These are phyloP conservation scores for Pisolithus microcarpus DNA, from an alignment of 768 basidiomycete species.

Conservation along the genomic window DNA sequence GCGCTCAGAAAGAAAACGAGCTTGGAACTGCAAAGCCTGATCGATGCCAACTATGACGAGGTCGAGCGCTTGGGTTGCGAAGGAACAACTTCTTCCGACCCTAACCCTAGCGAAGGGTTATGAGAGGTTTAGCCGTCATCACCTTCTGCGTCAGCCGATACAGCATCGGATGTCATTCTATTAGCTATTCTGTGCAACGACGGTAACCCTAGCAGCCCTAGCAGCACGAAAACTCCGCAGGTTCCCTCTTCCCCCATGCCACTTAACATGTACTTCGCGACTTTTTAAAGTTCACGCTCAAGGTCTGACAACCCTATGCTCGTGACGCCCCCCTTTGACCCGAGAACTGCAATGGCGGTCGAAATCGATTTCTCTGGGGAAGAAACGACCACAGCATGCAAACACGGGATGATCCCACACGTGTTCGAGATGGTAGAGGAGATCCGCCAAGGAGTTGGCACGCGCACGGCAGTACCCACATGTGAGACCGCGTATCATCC, in stretches of 20 bases:
- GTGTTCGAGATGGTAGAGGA: conserved; percentile 19
- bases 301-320: neutral
- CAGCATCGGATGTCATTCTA: neutral
- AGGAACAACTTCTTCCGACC: neutral
- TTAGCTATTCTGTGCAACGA: no score
- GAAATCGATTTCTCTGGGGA: conserved; percentile 16
- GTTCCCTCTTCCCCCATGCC: no score
- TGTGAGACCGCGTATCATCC: conserved; percentile 16
- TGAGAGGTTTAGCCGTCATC: no score
- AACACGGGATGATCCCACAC: conserved; percentile 17
- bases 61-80: neutral
- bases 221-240: no score
- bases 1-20: no score
- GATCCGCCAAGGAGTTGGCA: conserved; percentile 17
- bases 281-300: no score
- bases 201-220: no score
- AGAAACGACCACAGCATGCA: conserved; percentile 24
- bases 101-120: conserved; percentile 1
- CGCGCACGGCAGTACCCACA: conserved; percentile 21
- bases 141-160: neutral
- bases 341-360: conserved; percentile 12
- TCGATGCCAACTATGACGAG: neutral
- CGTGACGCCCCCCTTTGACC: neutral
- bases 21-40: no score
- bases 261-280: no score